These are phyloP conservation scores for Candida smagusa DNA, from an alignment of 1,139 yeast species.

Conservation along the genomic window DNA sequence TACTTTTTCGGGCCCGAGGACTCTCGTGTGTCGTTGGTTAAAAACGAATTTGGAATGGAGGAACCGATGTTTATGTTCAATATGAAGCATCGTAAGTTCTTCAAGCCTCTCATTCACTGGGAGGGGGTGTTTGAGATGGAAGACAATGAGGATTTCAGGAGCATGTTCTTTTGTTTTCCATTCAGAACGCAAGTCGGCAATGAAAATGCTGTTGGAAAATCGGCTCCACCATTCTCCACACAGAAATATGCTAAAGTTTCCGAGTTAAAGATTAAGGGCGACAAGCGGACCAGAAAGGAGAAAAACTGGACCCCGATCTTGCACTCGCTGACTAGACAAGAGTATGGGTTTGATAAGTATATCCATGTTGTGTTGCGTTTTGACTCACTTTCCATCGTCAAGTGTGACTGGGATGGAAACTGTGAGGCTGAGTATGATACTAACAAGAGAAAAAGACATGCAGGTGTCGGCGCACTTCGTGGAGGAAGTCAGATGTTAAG, in stretches of 20 bases:
- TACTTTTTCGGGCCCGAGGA: conserved; percentile 42
- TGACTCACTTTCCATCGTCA: conserved; percentile 33
- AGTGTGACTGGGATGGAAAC: conserved; percentile 20
- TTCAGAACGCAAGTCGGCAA: conserved; percentile 37
- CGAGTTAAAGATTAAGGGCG: conserved; percentile 25
- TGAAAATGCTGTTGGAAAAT: conserved; percentile 22
- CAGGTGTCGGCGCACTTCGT: conserved; percentile 20
- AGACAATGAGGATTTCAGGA: conserved; percentile 16
- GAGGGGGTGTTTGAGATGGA: conserved; percentile 2
- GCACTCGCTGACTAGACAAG: conserved; percentile 19
- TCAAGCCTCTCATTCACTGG: conserved; percentile 1
- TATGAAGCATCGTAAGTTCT: conserved; percentile 24
- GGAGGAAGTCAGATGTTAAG: conserved; percentile 25
- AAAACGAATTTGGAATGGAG: conserved; percentile 27
- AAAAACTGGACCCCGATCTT: conserved; percentile 47
- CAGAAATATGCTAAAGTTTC: conserved; percentile 20
- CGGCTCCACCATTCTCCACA: conserved; percentile 11
- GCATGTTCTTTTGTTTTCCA: conserved; percentile 38
- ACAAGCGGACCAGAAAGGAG: conserved; percentile 15
- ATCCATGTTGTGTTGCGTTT: conserved; percentile 36
- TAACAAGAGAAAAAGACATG: conserved; percentile 6
- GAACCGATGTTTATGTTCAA: conserved; percentile 38
- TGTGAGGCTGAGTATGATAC: conserved; percentile 26
- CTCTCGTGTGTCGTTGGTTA: conserved; percentile 33
- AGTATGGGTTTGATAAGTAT: conserved; percentile 22